Evolutionary conservation across 1,139 yeast species (phyloP).

Genomic region (Lodderomyces beijingensis): DNA sequence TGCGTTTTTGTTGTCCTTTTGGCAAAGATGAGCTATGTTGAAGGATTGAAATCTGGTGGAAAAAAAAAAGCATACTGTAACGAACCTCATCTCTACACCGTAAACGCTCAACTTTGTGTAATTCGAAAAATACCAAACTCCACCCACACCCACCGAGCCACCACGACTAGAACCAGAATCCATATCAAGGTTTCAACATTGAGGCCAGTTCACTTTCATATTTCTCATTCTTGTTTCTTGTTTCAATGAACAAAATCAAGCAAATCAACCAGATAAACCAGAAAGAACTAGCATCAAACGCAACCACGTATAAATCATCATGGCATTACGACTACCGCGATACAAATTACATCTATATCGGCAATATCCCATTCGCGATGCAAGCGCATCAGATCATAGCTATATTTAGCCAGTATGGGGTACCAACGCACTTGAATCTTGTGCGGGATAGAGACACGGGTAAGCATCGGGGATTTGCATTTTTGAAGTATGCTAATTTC

Average conservation of each 20-base stretch:
- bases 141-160: too few species aligned
- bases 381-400: conserved; percentile 72
- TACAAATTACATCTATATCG: conserved; percentile 56
- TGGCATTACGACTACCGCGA: conserved; percentile 89
- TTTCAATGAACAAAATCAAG: conserved; percentile 37
- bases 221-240: conserved; percentile 1
- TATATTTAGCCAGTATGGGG: conserved; percentile 86
- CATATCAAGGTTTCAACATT: too few species aligned
- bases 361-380: conserved; percentile 62
- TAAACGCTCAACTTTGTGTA: too few species aligned
- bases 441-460: conserved; percentile 40
- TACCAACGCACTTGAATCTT: conserved; percentile 73
- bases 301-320: conserved; percentile 57
- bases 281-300: conserved; percentile 61
- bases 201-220: too few species aligned
- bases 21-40: too few species aligned
- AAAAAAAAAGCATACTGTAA: too few species aligned
- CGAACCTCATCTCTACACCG: too few species aligned
- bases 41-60: too few species aligned
- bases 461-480: conserved; percentile 73
- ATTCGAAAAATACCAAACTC: too few species aligned
- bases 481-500: conserved; percentile 77
- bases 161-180: too few species aligned
- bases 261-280: conserved; percentile 61
- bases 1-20: too few species aligned